Evolutionary conservation across 2,329 filamentous ascomycete species (phyloP), one percentile per base, ranked within the genome.

Genomic region (Acrocalymma vagum): DNA sequence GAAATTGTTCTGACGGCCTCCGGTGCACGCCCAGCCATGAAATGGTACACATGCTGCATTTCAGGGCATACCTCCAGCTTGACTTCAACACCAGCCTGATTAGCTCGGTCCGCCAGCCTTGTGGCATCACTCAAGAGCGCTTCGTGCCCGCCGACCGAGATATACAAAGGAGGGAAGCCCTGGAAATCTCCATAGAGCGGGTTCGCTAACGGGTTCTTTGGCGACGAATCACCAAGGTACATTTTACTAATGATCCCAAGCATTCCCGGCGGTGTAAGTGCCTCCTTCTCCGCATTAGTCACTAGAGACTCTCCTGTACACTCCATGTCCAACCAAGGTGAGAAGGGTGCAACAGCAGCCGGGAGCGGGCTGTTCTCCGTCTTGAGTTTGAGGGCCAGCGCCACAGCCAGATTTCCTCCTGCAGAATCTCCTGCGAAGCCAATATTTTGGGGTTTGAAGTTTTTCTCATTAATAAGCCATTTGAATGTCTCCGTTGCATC

Each of bases 321-420:
- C 29, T 18, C 15, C 29, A 30, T 30, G 13, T 30, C 29, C 13
- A 30, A 18, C 29, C 29, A 30, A 16, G 29, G 29, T 16, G 29
- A 30, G 15, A 30, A 30, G 5, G 29, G 6, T 15, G 15, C 29
- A 16, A 30, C 21, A 16, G 29, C 29, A 7, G 29, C 29, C 15
- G 29, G 29, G 15, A 30, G 10, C 7, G 10, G 10, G 5, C 7
- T 15, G 5, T 13, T 13, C 7, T 16, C 7, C 10, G 6, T 30
- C 29, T 8, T 30, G 7, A 18, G 10, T 30, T 15, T 18, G 10
- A 30, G 29, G 5, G 13, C 9, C 5, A 18, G 9, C n/a, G 29
- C 9, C n/a, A 18, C 16, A 15, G 29, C 9, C 7, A 30, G 15
- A 18, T 30, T 30, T 18, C 29, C 29, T 16, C 29, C 29, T 7